Evolutionary conservation across 768 basidiomycete species (phyloP), one percentile per base, ranked within the genome.

Genomic region (Panaeolus papilionaceus): DNA sequence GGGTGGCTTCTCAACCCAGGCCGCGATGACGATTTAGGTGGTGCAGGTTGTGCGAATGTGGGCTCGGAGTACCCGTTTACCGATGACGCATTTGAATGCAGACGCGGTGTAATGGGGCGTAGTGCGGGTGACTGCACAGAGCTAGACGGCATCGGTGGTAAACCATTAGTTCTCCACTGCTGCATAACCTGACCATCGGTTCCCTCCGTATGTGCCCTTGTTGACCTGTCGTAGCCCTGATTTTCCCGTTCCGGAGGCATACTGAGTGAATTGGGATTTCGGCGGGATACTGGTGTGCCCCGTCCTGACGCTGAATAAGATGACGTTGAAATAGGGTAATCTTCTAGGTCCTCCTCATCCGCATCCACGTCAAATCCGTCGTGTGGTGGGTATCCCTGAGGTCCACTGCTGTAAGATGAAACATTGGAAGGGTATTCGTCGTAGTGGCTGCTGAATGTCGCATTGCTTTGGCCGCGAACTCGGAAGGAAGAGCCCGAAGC

Each of bases 301-400:
- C 93, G 87, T 14, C 93, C 92, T 6, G 90, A 90, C 4, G 85
- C 73, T 0, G 84, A 75, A 66, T 79, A 76, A 62, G 78, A 76
- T 0, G 75, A 76, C 26, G 79, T 75, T 4, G 86, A 78, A 5
- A 85, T 81, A 1, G 89, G 87, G 73, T 91, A 91, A 69, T 94
- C 94, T 74, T 95, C 94, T 66, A 83, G 87, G 1, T 93, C 92
- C 68, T 92, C 86, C 26, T 86, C 91, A 42, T 92, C 92, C 2
- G 82, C 80, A 61, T 93, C 93, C 66, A 88, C 81, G 49, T 90
- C 92, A 72, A 94, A 93, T 9, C 90, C 91, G 64, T 91, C 86
- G 63, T 88, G 79, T 2, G 87, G 85, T 8, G 86, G 84, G 74
- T 91, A 87, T 12, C 87, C 88, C 37, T 84, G 80, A 0, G 86